These are phyloP conservation scores for Pleomassaria siparia DNA, from an alignment of 2,329 filamentous ascomycete species.

Conservation along the genomic window DNA sequence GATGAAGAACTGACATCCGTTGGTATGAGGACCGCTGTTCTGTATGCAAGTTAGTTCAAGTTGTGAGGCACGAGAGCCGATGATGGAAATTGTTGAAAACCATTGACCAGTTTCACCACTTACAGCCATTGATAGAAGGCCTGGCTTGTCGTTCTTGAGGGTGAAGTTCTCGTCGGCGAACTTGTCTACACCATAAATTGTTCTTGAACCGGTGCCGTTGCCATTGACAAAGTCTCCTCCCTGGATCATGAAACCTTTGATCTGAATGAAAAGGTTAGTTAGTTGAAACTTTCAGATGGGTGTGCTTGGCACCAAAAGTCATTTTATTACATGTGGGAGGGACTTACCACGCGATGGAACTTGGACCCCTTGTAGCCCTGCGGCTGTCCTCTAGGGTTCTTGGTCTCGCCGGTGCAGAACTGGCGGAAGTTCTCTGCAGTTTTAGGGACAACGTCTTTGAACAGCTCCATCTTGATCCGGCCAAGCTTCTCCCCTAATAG, in stretches of 20 bases:
- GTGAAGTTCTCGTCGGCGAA: slow-evolving; percentile 92
- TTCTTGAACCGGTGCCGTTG: slow-evolving; percentile 84
- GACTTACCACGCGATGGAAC: slow-evolving; percentile 87
- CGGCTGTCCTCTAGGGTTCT: slow-evolving; percentile 72
- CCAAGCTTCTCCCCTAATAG: slow-evolving; percentile 41
- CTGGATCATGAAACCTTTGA: slow-evolving; percentile 96
- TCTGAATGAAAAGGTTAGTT: slow-evolving; percentile 56
- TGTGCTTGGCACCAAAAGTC: not conserved
- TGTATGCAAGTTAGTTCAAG: slow-evolving; percentile 37
- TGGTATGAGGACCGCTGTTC: slow-evolving; percentile 90
- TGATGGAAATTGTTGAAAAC: not conserved
- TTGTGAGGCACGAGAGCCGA: not conserved
- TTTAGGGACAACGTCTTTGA: slow-evolving; percentile 77
- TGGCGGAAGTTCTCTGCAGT: slow-evolving; percentile 97
- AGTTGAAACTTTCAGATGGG: slow-evolving; percentile 1
- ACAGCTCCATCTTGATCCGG: slow-evolving; percentile 63
- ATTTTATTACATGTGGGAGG: too few relatives aligned
- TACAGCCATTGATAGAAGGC: slow-evolving; percentile 91
- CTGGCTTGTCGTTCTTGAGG: slow-evolving; percentile 75
- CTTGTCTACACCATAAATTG: slow-evolving; percentile 80
- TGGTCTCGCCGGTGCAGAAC: slow-evolving; percentile 93
- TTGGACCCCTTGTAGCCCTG: slow-evolving; percentile 94
- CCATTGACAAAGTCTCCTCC: slow-evolving; percentile 94
- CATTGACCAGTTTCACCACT: slow-evolving; percentile 38
- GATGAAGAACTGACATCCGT: slow-evolving; percentile 97